Base-by-base conservation (phyloP, 1,139 yeast genomes). In the Pichia sp. region DNA sequence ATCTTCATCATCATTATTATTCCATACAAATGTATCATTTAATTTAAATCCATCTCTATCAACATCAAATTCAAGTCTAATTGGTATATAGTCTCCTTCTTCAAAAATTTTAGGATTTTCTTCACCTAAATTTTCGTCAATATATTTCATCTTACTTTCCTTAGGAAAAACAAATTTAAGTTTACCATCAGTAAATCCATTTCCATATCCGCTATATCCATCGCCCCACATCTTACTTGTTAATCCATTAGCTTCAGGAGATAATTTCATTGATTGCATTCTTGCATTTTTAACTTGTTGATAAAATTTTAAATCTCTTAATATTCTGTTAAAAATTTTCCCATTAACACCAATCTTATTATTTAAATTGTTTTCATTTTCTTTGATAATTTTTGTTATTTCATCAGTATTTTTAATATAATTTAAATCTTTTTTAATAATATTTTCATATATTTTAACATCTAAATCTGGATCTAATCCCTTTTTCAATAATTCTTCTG, bases 201-300 rank as follows among this genome's bases (percentile, higher is more conserved):
- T 90, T 3, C 97, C 97, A 61, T 89, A 90, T 0, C 97, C 97
- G 53, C 83, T 82, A 61, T 87, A 92, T 1, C 97, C 98, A 58
- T 85, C 92, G 23, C 96, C 95, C 89, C 96, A 92, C 29, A 90
- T 81, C 51, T 89, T 82, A 51, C 82, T 81, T 0, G 82, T 68
- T 37, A 70, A 60, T 60, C 47, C 66, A 69, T 49, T 78, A 59
- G 48, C 63, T 46, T 66, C 68, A 46, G 65, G 58, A 54, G 58
- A 49, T 60, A 76, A 71, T 2, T 51, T 52, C 39, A 82, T 82
- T 1, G 87, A 76, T 53, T 79, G 77, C 84, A 82, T 78, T 58
- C 92, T 62, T 2, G 73, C 66, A 41, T 65, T 63, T 49, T 74
- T 70, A 34, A 74, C 59, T 25, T 68, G 67, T 51, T 71, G 70